Conservation (phyloP, 768 basidiomycete genomes). For the Lentinula edodes region DNA sequence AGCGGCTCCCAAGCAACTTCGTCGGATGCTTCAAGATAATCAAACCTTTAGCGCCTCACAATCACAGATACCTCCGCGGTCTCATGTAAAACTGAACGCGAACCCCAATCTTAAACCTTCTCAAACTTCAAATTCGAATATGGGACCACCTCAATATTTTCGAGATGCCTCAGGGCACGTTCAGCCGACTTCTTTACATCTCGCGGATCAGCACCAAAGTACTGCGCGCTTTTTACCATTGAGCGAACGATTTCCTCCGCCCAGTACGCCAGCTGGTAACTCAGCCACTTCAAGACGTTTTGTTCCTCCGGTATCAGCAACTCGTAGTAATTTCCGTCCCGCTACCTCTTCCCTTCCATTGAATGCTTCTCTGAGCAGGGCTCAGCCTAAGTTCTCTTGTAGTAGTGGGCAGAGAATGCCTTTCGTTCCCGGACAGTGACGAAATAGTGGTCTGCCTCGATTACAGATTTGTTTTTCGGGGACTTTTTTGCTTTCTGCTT, state of each 20-base stretch:
- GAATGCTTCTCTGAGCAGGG: conserved; percentile 20
- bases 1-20: conserved; percentile 31
- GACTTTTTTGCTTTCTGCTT: background rate
- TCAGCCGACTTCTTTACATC: conserved; percentile 9
- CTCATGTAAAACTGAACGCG: conserved; percentile 21
- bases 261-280: background rate
- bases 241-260: conserved; percentile 4
- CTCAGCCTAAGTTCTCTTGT: conserved; percentile 12
- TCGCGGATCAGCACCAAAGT: conserved; percentile 8
- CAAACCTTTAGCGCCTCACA: conserved; percentile 15
- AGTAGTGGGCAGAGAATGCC: conserved; percentile 46
- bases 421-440: conserved; percentile 35
- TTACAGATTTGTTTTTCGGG: background rate
- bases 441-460: background rate
- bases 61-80: conserved; percentile 12
- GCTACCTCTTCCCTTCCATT: conserved; percentile 17
- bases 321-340: conserved; percentile 8
- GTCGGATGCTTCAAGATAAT: conserved; percentile 23
- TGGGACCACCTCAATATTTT: conserved; percentile 54
- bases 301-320: conserved; percentile 16
- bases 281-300: conserved; percentile 15
- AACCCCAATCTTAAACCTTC: conserved; percentile 5
- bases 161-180: conserved; percentile 28
- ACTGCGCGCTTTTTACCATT: conserved; percentile 26
- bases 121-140: conserved; percentile 20